Percentiles rank a stretch among this genome's conserved stretches.
phyloP scores from a whole-genome alignment of 2,329 filamentous ascomycete species.

The Chrysoporthe deuterocubensis region DNA sequence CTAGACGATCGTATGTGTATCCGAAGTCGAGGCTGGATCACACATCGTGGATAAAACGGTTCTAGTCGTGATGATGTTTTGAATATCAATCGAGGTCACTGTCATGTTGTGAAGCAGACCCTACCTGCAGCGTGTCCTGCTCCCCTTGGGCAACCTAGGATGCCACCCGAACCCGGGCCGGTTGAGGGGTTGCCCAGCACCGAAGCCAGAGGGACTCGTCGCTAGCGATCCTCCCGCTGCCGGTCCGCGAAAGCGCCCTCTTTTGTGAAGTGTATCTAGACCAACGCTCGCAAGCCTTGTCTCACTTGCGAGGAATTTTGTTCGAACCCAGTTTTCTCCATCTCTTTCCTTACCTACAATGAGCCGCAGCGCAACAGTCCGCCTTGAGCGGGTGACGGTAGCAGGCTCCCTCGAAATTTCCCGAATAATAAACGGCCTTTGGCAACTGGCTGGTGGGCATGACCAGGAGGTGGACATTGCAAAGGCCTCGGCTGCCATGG shows the following conservation, averaged over 20 bases:
- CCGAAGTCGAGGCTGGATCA: neutral
- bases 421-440: slow-evolving; percentile 50
- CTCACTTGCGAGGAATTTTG: neutral
- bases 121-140: neutral
- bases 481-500: slow-evolving; percentile 31
- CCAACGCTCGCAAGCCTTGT: neutral
- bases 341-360: neutral
- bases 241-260: neutral
- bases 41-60: neutral
- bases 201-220: neutral
- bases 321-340: neutral
- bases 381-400: slow-evolving; percentile 38
- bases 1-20: neutral
- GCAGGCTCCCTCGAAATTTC: slow-evolving; percentile 39
- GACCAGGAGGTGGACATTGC: slow-evolving; percentile 32
- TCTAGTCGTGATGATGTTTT: neutral
- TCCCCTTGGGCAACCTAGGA: neutral
- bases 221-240: neutral
- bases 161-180: neutral
- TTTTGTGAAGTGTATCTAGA: neutral
- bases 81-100: neutral
- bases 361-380: neutral
- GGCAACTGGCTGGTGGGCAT: slow-evolving; percentile 48
- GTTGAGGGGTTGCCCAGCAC: neutral
- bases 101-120: neutral